Conservation (phyloP, 345 rosid species). For the Brassica nigra region DNA sequence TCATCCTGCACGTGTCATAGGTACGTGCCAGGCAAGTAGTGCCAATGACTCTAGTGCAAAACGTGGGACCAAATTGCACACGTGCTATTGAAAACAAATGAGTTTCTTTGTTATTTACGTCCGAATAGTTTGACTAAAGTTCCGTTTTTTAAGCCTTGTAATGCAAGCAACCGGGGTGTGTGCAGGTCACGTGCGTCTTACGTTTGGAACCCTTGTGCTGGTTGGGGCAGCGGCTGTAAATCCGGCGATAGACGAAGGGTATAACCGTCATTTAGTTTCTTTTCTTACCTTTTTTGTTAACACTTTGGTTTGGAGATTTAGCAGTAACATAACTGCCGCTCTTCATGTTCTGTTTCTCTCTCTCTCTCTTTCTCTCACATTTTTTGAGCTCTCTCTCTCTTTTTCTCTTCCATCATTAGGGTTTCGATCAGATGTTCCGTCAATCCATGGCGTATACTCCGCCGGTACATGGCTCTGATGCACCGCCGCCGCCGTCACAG, state of each 20-base stretch:
- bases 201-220: slow-evolving; percentile 17
- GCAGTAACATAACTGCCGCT: slow-evolving; percentile 42
- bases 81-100: neutral
- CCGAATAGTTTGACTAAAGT: slow-evolving; percentile 25
- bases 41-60: neutral
- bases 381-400: slow-evolving; percentile 22
- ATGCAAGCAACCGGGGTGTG: slow-evolving; percentile 22
- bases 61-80: slow-evolving; percentile 15
- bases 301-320: slow-evolving; percentile 22
- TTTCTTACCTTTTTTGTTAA: neutral
- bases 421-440: slow-evolving; percentile 36
- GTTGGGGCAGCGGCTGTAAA: slow-evolving; percentile 1
- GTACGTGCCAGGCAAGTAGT: slow-evolving; percentile 4
- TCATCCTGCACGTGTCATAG: slow-evolving; percentile 7
- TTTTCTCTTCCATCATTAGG: slow-evolving; percentile 21
- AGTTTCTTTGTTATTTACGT: neutral
- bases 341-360: slow-evolving; percentile 20
- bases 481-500: slow-evolving; percentile 7
- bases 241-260: neutral
- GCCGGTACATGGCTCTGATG: slow-evolving; percentile 30
- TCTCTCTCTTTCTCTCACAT: slow-evolving; percentile 22
- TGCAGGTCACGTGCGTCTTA: slow-evolving; percentile 38
- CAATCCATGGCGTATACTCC: slow-evolving; percentile 37
- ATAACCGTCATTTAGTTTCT: neutral
- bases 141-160: slow-evolving; percentile 19